phyloP scores from a whole-genome alignment of 2,329 filamentous ascomycete genomes.

The Claviceps purpurea region DNA sequence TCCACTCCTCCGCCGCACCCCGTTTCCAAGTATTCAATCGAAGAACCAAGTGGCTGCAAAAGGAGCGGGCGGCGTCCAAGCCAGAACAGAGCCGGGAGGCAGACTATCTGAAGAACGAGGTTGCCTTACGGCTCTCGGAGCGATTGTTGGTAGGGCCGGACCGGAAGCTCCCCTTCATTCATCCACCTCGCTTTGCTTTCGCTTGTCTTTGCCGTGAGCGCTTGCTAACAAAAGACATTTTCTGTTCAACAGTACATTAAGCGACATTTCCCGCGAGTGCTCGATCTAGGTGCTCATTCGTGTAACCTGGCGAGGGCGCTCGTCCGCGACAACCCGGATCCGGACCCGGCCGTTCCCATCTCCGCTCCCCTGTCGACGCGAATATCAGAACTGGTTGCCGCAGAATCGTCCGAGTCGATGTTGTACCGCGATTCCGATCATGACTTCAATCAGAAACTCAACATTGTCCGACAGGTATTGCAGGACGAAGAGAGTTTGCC shows the following conservation, averaged over 20 bases:
- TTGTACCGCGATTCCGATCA: slow-evolving; percentile 67
- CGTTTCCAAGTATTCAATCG: slow-evolving; percentile 86
- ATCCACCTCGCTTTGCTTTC: background rate
- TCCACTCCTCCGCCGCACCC: slow-evolving; percentile 63
- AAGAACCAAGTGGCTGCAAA: slow-evolving; percentile 77
- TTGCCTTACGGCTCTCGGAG: slow-evolving; percentile 72
- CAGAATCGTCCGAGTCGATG: slow-evolving; percentile 65
- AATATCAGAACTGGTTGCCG: slow-evolving; percentile 63
- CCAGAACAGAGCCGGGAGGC: slow-evolving; percentile 60
- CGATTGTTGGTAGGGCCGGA: slow-evolving; percentile 52
- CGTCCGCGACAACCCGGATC: slow-evolving; percentile 54
- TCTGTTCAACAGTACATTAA: slow-evolving; percentile 62
- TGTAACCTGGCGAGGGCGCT: slow-evolving; percentile 85
- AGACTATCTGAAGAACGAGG: slow-evolving; percentile 89
- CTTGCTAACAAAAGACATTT: background rate
- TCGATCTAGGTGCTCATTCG: slow-evolving; percentile 90
- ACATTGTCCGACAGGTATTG: slow-evolving; percentile 64
- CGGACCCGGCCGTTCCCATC: slow-evolving; percentile 38
- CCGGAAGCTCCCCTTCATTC: background rate
- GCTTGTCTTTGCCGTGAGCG: background rate
- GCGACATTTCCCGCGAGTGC: slow-evolving; percentile 65
- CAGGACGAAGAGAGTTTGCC: slow-evolving; percentile 61
- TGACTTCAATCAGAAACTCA: slow-evolving; percentile 60
- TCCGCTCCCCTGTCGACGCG: slow-evolving; percentile 55
- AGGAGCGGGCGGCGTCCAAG: slow-evolving; percentile 67